Percentiles rank a stretch among this genome's conserved stretches.
These are phyloP conservation scores for Mucor sp. DNA, from an alignment of 371 early-diverging fungal genomes.

Conservation along the genomic window DNA sequence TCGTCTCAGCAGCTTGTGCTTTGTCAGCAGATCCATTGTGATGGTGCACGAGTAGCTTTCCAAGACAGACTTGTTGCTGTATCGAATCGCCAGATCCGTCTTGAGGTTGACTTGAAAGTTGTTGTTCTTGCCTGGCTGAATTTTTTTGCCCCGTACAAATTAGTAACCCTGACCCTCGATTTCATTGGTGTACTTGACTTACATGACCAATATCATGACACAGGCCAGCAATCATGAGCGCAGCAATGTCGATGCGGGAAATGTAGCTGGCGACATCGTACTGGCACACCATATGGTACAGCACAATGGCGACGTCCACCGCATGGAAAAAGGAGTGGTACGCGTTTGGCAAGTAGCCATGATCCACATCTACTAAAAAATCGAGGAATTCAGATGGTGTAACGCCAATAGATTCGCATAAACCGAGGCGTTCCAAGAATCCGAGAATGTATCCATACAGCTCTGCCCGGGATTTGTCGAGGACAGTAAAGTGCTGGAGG, in stretches of 20 bases:
- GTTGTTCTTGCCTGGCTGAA: conserved; percentile 89
- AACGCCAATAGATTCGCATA: conserved; percentile 60
- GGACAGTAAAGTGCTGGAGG: conserved; percentile 64
- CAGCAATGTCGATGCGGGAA: conserved; percentile 70
- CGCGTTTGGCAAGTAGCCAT: conserved; percentile 76
- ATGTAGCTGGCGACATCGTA: conserved; percentile 65
- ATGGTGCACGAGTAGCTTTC: conserved; percentile 85
- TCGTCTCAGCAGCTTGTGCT: conserved; percentile 65
- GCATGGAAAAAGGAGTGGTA: conserved; percentile 93
- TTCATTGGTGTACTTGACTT: conserved; percentile 40
- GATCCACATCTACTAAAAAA: conserved; percentile 81
- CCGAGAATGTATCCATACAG: conserved; percentile 72
- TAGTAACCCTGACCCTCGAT: background rate
- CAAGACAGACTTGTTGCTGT: conserved; percentile 79
- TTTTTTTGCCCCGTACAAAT: background rate
- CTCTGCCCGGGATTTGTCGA: conserved; percentile 67
- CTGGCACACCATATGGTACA: conserved; percentile 73
- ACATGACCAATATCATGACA: conserved; percentile 93
- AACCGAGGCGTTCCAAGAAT: conserved; percentile 62
- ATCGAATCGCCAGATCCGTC: conserved; percentile 70
- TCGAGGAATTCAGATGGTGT: conserved; percentile 72
- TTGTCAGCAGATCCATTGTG: conserved; percentile 67
- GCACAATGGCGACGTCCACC: conserved; percentile 81
- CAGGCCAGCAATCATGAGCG: conserved; percentile 80
- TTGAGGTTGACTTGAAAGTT: conserved; percentile 84